phyloP scores from a whole-genome alignment of 306 rosid genomes.

The Oemleria cerasiformis region DNA sequence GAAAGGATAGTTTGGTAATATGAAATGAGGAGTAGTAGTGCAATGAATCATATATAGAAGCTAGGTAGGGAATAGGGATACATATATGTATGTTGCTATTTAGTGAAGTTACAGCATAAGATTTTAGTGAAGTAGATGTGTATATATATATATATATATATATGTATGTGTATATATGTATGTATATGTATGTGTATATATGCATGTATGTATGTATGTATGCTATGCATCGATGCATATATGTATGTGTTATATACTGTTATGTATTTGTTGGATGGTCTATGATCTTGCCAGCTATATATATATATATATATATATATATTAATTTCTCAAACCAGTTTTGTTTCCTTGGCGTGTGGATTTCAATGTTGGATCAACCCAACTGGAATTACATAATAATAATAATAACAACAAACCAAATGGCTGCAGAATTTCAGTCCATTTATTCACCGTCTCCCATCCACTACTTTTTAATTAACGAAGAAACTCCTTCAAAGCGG shows the following conservation, averaged over 20 bases:
- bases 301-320: too few relatives aligned
- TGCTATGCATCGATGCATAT: too few relatives aligned
- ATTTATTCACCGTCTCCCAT: too few relatives aligned
- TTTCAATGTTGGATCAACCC: constrained; percentile 16
- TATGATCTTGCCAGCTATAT: constrained; percentile 37
- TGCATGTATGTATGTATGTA: too few relatives aligned
- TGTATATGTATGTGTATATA: too few relatives aligned
- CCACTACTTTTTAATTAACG: too few relatives aligned
- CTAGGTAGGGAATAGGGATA: not conserved
- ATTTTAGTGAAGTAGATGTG: constrained; percentile 23
- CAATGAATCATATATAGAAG: not conserved
- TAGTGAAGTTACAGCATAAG: constrained; percentile 29
- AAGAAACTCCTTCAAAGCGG: too few relatives aligned
- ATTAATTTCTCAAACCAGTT: constrained; percentile 15
- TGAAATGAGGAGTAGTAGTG: not conserved
- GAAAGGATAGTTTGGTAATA: not conserved
- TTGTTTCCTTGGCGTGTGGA: constrained; percentile 42
- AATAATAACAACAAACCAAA: too few relatives aligned
- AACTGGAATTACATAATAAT: not conserved
- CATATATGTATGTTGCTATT: constrained; percentile 21
- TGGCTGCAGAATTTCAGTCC: too few relatives aligned
- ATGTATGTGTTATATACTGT: too few relatives aligned
- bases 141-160: too few relatives aligned
- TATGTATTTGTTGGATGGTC: constrained; percentile 38
- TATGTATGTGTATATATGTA: too few relatives aligned